Percentiles rank a stretch among this genome's conserved stretches.
Conservation (phyloP, 148 eudicot genomes). For the Oxyria digyna region DNA sequence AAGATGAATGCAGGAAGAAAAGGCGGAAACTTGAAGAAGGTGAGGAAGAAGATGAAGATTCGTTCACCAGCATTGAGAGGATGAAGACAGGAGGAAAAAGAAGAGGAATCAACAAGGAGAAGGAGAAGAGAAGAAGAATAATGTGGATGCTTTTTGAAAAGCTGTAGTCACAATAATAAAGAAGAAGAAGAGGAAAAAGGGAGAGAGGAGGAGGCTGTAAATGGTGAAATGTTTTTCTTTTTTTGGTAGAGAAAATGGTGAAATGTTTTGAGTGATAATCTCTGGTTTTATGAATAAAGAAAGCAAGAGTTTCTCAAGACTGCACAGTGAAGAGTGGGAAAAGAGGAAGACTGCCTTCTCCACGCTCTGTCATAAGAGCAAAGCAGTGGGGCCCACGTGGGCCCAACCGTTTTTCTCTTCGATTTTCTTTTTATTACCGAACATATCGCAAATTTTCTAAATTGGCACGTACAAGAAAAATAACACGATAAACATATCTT, state of each 20-base stretch:
- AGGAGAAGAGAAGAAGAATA: not conserved
- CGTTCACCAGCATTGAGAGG: conserved; percentile 1
- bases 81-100: not conserved
- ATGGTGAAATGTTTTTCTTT: too few species aligned
- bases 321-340: not conserved
- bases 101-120: conserved; percentile 1
- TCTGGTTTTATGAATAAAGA: too few species aligned
- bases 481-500: too few species aligned
- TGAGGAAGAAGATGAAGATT: not conserved
- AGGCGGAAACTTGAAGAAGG: not conserved
- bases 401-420: not conserved
- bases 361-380: conserved; percentile 5
- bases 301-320: not conserved
- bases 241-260: too few species aligned
- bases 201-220: too few species aligned
- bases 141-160: not conserved
- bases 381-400: not conserved
- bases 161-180: not conserved
- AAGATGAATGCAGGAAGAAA: not conserved
- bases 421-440: not conserved
- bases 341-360: conserved; percentile 1
- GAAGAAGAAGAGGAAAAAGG: not conserved
- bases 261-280: too few species aligned
- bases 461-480: too few species aligned
- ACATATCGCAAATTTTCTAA: not conserved